Conservation (phyloP, 2,329 filamentous ascomycete species). For the Penicillium corylophilum region DNA sequence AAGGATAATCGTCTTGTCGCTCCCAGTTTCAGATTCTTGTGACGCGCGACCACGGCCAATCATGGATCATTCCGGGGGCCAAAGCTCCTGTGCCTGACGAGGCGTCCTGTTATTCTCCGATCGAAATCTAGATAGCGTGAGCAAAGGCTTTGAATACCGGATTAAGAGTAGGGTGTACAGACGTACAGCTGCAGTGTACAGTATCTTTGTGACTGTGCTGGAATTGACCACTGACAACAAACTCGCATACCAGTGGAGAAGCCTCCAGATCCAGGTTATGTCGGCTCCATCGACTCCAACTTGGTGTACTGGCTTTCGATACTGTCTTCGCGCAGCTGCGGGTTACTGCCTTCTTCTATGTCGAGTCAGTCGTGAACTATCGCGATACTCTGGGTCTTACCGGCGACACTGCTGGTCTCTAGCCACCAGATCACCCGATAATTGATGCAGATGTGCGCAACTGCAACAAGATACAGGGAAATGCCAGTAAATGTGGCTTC, state of each 20-base stretch:
- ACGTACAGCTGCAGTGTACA: neutral
- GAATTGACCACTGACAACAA: neutral
- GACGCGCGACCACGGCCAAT: neutral
- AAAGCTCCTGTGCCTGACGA: neutral
- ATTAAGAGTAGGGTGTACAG: neutral
- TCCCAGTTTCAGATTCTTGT: neutral
- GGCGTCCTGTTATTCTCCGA: neutral
- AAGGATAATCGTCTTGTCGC: neutral
- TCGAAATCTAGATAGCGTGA: neutral
- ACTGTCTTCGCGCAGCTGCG: neutral
- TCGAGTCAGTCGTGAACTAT: neutral
- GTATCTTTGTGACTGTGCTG: neutral
- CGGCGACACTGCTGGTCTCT: neutral
- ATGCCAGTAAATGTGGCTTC: neutral
- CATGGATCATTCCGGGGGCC: neutral
- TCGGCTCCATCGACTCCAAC: neutral
- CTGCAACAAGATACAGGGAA: neutral
- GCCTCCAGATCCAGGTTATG: neutral
- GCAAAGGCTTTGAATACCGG: neutral
- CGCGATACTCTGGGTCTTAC: neutral
- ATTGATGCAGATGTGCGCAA: neutral
- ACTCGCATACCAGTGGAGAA: neutral
- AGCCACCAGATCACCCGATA: neutral
- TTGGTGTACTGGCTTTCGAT: neutral
- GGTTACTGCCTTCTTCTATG: neutral